phyloP scores from a whole-genome alignment of 2,329 filamentous ascomycete genomes.

The Drechslerella coelobrocha region DNA sequence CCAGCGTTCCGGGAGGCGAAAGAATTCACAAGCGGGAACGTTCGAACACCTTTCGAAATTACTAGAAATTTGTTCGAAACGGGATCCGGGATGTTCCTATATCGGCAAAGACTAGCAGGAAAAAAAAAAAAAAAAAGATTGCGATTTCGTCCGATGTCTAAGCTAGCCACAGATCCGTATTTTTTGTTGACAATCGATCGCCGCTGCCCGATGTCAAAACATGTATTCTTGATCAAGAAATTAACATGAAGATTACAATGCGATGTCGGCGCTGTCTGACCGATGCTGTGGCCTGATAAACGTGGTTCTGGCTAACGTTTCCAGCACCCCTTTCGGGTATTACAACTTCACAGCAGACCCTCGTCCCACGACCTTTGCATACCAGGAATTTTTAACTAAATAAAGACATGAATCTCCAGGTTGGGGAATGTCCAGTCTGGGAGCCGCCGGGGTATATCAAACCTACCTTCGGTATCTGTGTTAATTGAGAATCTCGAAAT shows the following conservation, averaged over 20 bases:
- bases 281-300: slow-evolving; percentile 31
- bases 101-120: no score
- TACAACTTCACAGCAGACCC: slow-evolving; percentile 33
- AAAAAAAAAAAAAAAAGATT: no score
- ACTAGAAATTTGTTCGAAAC: background rate
- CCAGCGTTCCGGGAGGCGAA: background rate
- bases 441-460: no score
- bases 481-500: background rate
- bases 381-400: slow-evolving; percentile 9
- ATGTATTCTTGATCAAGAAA: background rate
- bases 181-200: no score
- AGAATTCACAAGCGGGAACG: background rate
- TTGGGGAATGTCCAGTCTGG: background rate
- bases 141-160: slow-evolving; percentile 49
- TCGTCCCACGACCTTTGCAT: slow-evolving; percentile 32
- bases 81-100: no score
- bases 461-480: background rate
- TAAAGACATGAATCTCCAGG: background rate
- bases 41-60: background rate
- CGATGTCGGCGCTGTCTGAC: slow-evolving; percentile 24
- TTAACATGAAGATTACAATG: background rate
- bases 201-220: background rate
- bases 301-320: slow-evolving; percentile 16
- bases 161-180: slow-evolving; percentile 14
- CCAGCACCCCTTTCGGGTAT: slow-evolving; percentile 12